These are phyloP conservation scores for Candida insectorum DNA, from an alignment of 805 yeast genomes.

Conservation along the genomic window DNA sequence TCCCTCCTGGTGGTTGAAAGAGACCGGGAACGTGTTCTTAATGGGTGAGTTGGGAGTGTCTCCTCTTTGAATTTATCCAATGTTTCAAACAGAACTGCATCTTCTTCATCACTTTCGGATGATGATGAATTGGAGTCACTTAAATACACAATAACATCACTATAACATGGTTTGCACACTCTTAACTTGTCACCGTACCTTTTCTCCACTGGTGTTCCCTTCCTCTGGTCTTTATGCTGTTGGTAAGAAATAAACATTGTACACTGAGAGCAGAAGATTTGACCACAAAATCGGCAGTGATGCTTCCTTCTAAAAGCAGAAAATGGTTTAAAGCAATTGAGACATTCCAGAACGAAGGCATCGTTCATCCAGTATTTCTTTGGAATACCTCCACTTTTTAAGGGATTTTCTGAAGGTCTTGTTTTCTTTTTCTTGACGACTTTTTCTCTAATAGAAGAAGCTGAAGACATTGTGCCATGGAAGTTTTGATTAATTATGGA, in stretches of 20 bases:
- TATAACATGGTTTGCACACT: slow-evolving; percentile 73
- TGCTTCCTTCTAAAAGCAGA: slow-evolving; percentile 87
- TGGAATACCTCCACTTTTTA: slow-evolving; percentile 52
- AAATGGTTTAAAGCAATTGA: slow-evolving; percentile 75
- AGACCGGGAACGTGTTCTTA: slow-evolving; percentile 14
- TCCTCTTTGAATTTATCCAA: slow-evolving; percentile 17
- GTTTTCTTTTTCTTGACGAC: slow-evolving; percentile 25
- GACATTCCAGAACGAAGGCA: slow-evolving; percentile 84
- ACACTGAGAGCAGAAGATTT: slow-evolving; percentile 84
- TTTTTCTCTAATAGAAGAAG: slow-evolving; percentile 22
- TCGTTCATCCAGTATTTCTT: slow-evolving; percentile 96
- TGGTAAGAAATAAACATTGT: slow-evolving; percentile 66
- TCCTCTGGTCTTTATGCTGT: slow-evolving; percentile 39
- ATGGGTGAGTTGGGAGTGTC: slow-evolving; percentile 20
- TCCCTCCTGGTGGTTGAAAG: slow-evolving; percentile 9
- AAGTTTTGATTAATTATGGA: slow-evolving; percentile 28
- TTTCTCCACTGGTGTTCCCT: slow-evolving; percentile 25
- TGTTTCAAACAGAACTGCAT: slow-evolving; percentile 13
- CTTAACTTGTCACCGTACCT: slow-evolving; percentile 67
- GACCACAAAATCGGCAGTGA: slow-evolving; percentile 95
- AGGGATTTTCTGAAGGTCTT: slow-evolving; percentile 37
- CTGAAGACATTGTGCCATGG: slow-evolving; percentile 24
- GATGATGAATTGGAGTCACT: slow-evolving; percentile 60
- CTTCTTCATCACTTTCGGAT: slow-evolving; percentile 21
- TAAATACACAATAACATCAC: slow-evolving; percentile 63